Conservation (phyloP, 2,329 filamentous ascomycete genomes). For the Epichloe festucae region DNA sequence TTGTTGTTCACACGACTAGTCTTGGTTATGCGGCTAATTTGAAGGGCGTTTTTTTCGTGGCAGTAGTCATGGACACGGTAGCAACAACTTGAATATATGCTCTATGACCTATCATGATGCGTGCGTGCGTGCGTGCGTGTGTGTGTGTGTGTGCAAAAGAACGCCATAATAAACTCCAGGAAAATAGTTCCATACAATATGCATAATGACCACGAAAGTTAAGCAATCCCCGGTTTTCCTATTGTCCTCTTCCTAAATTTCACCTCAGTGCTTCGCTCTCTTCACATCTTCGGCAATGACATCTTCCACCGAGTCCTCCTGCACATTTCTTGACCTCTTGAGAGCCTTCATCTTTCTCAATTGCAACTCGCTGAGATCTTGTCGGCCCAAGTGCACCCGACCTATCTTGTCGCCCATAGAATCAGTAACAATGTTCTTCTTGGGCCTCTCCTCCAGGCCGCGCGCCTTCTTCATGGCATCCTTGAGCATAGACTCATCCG, state of each 20-base stretch:
- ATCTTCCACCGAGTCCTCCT: constrained; percentile 34
- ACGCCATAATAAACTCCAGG: background rate
- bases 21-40: too few species aligned
- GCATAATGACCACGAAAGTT: constrained; percentile 7
- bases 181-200: background rate
- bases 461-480: constrained; percentile 80
- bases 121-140: background rate
- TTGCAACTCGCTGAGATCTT: constrained; percentile 78
- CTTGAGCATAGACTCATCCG: constrained; percentile 71
- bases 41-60: too few species aligned
- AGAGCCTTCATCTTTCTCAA: constrained; percentile 99
- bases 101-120: background rate
- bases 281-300: constrained; percentile 25
- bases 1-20: background rate
- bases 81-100: too few species aligned
- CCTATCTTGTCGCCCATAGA: constrained; percentile 93
- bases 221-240: background rate
- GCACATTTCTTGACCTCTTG: constrained; percentile 64
- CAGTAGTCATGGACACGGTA: too few species aligned
- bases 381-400: constrained; percentile 78
- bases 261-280: constrained; percentile 19
- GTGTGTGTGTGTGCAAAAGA: background rate
- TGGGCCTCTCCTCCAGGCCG: constrained; percentile 60
- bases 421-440: constrained; percentile 95
- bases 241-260: background rate